Base-by-base conservation (phyloP, 2,329 filamentous ascomycete genomes). In the Monosporascus sp. region DNA sequence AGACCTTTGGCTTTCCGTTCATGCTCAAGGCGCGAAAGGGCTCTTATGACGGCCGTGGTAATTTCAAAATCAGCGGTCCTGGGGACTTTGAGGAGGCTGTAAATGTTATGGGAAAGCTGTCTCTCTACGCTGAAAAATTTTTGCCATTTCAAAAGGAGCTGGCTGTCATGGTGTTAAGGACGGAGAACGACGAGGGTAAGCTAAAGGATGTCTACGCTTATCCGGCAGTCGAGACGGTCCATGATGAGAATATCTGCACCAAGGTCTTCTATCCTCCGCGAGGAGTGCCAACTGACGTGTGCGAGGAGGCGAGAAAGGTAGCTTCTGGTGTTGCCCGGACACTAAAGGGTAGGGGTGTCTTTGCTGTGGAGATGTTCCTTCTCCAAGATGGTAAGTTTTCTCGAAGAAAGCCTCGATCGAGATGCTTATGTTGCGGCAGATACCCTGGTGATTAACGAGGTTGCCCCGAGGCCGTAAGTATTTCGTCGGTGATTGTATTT, bases 361-460 rank as follows among this genome's bases (percentile, higher is more conserved):
- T 97, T 70, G 94, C 93, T 1, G 93, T 97, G 0, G 94, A 99
- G 73, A 89, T 97, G 84, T 99, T 99, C 72, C 72, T 97, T 3
- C 80, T 92, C 11, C 74, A 84, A 48, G 84, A 94, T 62, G 83
- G 84, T 74, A 75, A 75, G 1, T 78, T 96, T 2, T 11, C 27
- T 11, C 27, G 27, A 31, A 31, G 8, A 11, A 9, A 9, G 8
- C 27, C 27, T 31, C 27, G 9, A 31, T 31, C 9, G 27, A 31
- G 27, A 31, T 11, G 27, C 27, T 31, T 11, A 31, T 11, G 27
- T 31, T 31, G 27, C 27, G 27, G 27, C 27, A 31, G 27, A 11
- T 31, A 31, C 27, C 27, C 27, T 31, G 3, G 73, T 95, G 53
- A 80, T 97, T 62, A 96, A 96, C 70, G 91, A 96, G 72, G 62